phyloP scores from a whole-genome alignment of 2,329 filamentous ascomycete species.

The Colletotrichum cereale region DNA sequence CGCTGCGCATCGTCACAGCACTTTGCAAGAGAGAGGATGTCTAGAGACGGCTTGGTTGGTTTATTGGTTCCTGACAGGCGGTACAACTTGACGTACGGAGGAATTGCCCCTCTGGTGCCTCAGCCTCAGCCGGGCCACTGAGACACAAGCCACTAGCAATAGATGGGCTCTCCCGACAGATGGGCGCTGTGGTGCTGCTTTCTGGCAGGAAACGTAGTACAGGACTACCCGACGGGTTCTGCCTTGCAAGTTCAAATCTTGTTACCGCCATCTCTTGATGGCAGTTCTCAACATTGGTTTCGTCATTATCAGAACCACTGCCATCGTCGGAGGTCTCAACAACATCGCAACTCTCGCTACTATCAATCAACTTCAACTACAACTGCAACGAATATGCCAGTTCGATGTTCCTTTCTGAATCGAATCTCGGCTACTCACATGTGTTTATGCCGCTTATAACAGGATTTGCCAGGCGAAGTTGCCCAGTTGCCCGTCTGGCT shows the following conservation, averaged over 20 bases:
- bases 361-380: neutral
- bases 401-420: neutral
- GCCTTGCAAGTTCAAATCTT: neutral
- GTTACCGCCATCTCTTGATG: neutral
- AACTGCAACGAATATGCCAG: neutral
- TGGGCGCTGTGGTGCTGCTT: neutral
- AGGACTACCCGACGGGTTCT: neutral
- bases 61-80: too few species aligned
- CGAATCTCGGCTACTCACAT: neutral
- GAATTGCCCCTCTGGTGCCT: too few species aligned
- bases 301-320: neutral
- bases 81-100: too few species aligned
- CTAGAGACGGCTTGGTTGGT: too few species aligned
- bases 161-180: neutral
- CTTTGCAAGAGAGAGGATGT: too few species aligned
- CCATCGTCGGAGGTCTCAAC: neutral
- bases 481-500: neutral
- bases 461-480: neutral
- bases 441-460: neutral
- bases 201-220: neutral
- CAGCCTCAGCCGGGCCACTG: neutral
- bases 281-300: neutral
- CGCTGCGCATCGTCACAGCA: too few species aligned
- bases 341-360: neutral
- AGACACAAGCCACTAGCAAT: neutral